These are phyloP conservation scores for Cladosporium oxysporum DNA, from an alignment of 2,329 filamentous ascomycete species.

Conservation along the genomic window DNA sequence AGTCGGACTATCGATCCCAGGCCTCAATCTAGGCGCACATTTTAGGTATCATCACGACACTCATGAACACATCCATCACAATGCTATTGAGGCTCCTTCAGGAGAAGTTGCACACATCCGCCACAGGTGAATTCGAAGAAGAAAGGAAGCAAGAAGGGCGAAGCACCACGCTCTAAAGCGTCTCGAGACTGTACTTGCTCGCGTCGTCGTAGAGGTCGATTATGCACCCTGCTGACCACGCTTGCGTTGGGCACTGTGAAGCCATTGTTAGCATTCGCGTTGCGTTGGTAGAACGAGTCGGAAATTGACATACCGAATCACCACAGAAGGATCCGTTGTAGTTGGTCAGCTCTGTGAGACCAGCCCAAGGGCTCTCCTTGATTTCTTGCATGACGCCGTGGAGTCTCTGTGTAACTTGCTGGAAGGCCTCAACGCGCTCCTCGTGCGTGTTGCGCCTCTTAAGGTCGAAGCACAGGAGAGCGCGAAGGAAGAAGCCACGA, in stretches of 20 bases:
- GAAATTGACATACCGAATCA: constrained; percentile 71
- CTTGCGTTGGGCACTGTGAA: constrained; percentile 81
- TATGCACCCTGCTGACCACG: constrained; percentile 92
- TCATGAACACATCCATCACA: neutral
- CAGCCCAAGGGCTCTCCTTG: constrained; percentile 78
- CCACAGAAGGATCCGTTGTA: constrained; percentile 79
- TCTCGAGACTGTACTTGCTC: constrained; percentile 30
- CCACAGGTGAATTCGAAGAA: neutral
- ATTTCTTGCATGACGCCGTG: constrained; percentile 85
- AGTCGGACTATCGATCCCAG: neutral
- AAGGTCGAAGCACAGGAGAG: constrained; percentile 87
- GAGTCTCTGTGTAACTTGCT: constrained; percentile 85
- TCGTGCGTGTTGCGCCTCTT: constrained; percentile 65
- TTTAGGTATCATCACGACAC: neutral
- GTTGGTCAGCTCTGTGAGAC: constrained; percentile 89
- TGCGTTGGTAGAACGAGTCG: neutral
- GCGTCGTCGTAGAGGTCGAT: constrained; percentile 97
- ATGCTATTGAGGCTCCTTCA: neutral
- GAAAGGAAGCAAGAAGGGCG: neutral
- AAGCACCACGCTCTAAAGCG: neutral
- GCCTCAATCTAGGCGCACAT: neutral
- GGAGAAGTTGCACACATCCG: neutral
- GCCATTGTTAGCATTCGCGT: constrained; percentile 34
- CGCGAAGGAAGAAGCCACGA: constrained; percentile 90
- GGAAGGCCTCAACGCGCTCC: constrained; percentile 82